These are phyloP conservation scores for Penicillium capsulatum DNA, from an alignment of 2,329 filamentous ascomycete species.

Conservation along the genomic window DNA sequence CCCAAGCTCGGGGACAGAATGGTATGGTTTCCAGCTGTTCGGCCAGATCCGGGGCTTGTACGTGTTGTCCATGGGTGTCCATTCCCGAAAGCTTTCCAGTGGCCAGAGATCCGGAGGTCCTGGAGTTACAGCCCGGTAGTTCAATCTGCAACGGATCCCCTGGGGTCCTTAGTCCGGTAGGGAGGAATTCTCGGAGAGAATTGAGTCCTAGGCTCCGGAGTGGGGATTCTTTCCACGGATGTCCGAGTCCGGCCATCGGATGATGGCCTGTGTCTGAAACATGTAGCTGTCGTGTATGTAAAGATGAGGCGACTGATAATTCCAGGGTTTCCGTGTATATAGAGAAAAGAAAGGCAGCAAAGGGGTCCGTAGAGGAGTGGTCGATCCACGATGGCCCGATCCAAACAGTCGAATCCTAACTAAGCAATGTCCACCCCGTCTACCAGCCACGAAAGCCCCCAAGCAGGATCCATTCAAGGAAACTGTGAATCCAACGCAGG, in stretches of 20 bases:
- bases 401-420: background rate
- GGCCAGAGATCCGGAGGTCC: too few species aligned
- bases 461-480: too few species aligned
- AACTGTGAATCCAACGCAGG: too few species aligned
- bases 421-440: too few species aligned
- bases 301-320: constrained; percentile 1
- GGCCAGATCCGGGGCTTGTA: too few species aligned
- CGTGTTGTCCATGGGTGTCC: too few species aligned
- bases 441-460: too few species aligned
- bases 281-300: constrained; percentile 2
- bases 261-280: background rate
- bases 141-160: too few species aligned
- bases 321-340: constrained; percentile 3
- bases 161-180: background rate
- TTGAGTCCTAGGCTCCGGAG: background rate
- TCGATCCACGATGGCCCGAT: background rate
- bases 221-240: background rate
- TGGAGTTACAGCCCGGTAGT: too few species aligned
- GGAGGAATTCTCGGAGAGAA: background rate
- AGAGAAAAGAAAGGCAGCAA: constrained; percentile 1
- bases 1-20: too few species aligned
- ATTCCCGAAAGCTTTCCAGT: too few species aligned
- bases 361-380: background rate
- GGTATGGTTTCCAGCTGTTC: too few species aligned
- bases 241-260: background rate